Evolutionary conservation across 306 rosid genomes (phyloP).

Genomic region (Spatholobus suberectus): DNA sequence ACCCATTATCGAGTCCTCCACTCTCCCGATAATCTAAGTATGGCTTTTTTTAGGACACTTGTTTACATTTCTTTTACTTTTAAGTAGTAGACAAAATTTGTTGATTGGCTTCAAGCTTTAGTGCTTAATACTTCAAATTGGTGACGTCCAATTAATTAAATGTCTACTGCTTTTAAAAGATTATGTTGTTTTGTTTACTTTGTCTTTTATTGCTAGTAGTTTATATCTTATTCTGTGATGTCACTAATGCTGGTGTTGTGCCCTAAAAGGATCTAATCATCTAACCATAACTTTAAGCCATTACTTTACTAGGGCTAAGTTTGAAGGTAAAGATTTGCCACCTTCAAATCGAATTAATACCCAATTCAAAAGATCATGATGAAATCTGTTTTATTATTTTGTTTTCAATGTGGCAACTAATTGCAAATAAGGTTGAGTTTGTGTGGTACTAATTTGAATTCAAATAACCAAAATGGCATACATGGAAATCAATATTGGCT

Average conservation of each 20-base stretch:
- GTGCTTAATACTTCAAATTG: not conserved
- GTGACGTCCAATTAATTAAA: not conserved
- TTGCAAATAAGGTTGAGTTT: not conserved
- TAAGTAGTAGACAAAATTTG: not conserved
- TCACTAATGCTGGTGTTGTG: conserved; percentile 36
- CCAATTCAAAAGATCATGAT: not conserved
- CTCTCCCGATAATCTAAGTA: no score
- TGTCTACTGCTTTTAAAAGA: no score
- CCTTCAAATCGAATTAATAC: not conserved
- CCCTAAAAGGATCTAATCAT: conserved; percentile 41
- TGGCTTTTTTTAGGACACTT: not conserved
- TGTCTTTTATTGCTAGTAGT: not conserved
- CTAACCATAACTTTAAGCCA: conserved; percentile 36
- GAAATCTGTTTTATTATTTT: not conserved
- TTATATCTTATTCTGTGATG: conserved; percentile 11
- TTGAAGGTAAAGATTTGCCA: not conserved
- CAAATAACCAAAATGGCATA: no score
- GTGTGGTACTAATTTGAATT: not conserved
- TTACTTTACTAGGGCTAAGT: not conserved
- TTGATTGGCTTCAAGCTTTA: not conserved
- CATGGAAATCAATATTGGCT: no score
- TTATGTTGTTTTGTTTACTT: not conserved
- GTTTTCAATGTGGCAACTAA: not conserved
- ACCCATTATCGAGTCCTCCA: no score
- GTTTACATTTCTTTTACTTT: not conserved